A percentile compares a stretch with the other conserved stretches of the same genome.
Evolutionary conservation across 1,284 basidiomycete species (phyloP).

Genomic region (Acaromyces ingoldii): DNA sequence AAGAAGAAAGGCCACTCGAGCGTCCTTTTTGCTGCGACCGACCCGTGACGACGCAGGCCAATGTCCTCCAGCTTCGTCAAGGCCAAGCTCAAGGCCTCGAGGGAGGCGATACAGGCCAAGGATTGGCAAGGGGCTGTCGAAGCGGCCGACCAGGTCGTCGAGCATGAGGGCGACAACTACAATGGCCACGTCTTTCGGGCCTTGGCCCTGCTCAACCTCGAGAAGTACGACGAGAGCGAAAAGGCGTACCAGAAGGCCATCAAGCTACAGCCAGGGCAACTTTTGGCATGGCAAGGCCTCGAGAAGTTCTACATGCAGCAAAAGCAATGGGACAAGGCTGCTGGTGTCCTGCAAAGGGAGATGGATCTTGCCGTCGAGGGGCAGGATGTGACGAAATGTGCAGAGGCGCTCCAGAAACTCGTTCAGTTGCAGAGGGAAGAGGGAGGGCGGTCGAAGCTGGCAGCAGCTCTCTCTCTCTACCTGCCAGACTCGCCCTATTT

Average conservation of each 20-base stretch:
- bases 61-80: constrained; percentile 16
- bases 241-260: constrained; percentile 50
- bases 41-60: not conserved
- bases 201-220: constrained; percentile 34
- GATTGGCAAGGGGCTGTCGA: constrained; percentile 28
- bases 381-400: constrained; percentile 71
- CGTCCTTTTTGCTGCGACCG: not conserved
- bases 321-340: constrained; percentile 44
- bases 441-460: constrained; percentile 63
- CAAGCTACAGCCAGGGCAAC: constrained; percentile 39
- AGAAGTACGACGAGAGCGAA: constrained; percentile 29
- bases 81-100: constrained; percentile 38
- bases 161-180: constrained; percentile 44
- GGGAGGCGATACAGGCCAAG: constrained; percentile 34
- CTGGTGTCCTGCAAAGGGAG: constrained; percentile 37
- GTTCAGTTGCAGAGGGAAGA: constrained; percentile 63
- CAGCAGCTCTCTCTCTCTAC: constrained; percentile 59
- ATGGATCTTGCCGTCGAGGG: constrained; percentile 40
- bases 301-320: constrained; percentile 51
- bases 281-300: constrained; percentile 53
- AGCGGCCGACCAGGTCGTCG: constrained; percentile 27
- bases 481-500: constrained; percentile 72
- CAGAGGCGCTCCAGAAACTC: constrained; percentile 70
- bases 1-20: too few species aligned
- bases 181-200: constrained; percentile 47